A percentile compares a stretch with the other conserved stretches of the same genome.
Evolutionary conservation across 257 asterid genomes (phyloP).

Genomic region (Ilex asprella): DNA sequence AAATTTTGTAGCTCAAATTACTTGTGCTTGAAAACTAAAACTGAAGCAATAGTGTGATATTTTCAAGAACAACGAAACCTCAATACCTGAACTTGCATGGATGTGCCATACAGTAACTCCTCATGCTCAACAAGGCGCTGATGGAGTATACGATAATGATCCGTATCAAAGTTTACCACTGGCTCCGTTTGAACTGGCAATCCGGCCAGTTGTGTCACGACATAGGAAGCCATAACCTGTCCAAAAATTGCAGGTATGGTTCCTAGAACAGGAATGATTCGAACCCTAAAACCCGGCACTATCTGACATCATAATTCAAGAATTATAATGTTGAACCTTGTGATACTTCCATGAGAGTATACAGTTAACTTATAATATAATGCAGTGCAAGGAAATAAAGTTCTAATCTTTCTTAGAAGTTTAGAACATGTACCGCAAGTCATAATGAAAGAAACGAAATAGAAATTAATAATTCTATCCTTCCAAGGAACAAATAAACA

Average conservation of each 20-base stretch:
- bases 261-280: slow-evolving; percentile 95
- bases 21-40: not conserved
- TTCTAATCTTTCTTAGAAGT: not conserved
- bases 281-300: slow-evolving; percentile 96
- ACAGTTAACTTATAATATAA: not conserved
- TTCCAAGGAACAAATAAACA: slow-evolving; percentile 8
- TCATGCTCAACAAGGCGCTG: slow-evolving; percentile 94
- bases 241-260: slow-evolving; percentile 97
- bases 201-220: slow-evolving; percentile 67
- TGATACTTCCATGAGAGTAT: not conserved
- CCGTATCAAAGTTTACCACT: slow-evolving; percentile 74
- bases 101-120: slow-evolving; percentile 75
- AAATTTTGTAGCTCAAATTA: no score
- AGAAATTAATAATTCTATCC: not conserved
- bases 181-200: slow-evolving; percentile 85
- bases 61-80: slow-evolving; percentile 7
- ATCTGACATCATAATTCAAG: slow-evolving; percentile 44
- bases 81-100: slow-evolving; percentile 71
- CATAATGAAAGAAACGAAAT: not conserved
- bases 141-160: slow-evolving; percentile 75
- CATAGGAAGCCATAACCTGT: slow-evolving; percentile 95
- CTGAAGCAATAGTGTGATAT: no score
- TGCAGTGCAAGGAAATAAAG: not conserved
- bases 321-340: not conserved
- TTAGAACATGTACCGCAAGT: not conserved